Evolutionary conservation across 2,329 filamentous ascomycete species (phyloP).

Genomic region (Stagonosporopsis rhizophila): DNA sequence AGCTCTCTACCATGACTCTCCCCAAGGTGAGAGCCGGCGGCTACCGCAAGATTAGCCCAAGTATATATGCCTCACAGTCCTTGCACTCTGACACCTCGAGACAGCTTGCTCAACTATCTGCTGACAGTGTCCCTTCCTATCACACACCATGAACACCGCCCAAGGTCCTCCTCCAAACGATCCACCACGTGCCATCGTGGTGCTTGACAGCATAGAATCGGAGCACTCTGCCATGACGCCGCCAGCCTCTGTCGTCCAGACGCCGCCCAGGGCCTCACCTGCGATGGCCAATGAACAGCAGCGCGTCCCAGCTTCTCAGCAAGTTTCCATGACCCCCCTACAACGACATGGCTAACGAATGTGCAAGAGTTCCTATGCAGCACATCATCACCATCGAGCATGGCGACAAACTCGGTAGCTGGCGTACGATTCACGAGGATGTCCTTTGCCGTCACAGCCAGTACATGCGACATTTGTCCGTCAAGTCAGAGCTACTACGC

Average conservation of each 20-base stretch:
- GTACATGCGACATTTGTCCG: neutral
- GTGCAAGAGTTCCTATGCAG: conserved; percentile 16
- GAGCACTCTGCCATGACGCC: neutral
- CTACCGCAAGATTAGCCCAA: neutral
- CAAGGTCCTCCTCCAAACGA: neutral
- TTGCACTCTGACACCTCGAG: too few relatives aligned
- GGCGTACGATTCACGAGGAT: conserved; percentile 19
- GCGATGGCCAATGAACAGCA: neutral
- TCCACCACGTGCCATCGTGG: neutral
- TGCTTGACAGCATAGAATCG: neutral
- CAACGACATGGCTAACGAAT: neutral
- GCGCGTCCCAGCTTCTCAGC: neutral
- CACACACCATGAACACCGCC: neutral
- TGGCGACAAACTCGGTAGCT: conserved; percentile 14
- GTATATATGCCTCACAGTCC: neutral
- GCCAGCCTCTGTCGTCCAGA: neutral
- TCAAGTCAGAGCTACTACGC: conserved; percentile 6
- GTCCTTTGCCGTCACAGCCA: conserved; percentile 24
- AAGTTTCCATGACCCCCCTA: neutral
- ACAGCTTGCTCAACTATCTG: neutral
- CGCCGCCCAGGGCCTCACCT: neutral
- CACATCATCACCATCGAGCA: conserved; percentile 24
- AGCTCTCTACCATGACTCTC: too few relatives aligned
- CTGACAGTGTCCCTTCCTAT: neutral
- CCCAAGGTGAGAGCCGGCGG: conserved; percentile 1